Percentiles rank a stretch among this genome's conserved stretches.
Conservation (phyloP, 805 yeast species). For the Myxozyma mucilagina region DNA sequence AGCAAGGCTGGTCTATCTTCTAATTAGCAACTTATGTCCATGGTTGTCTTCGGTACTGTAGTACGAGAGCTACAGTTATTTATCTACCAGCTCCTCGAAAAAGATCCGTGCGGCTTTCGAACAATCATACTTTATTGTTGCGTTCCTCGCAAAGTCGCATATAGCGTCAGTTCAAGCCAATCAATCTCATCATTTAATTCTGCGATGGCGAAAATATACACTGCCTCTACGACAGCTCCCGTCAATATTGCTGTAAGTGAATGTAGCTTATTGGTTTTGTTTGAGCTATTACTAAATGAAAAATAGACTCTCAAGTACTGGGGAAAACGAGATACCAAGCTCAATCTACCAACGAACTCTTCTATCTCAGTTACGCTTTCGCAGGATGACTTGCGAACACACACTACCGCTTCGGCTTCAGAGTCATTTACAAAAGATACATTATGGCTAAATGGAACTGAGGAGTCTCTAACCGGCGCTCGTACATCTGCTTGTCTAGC, state of each 20-base stretch:
- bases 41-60: too few relatives aligned
- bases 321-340: constrained; percentile 91
- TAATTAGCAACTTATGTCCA: too few relatives aligned
- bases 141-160: too few relatives aligned
- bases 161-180: not conserved
- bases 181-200: not conserved
- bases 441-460: constrained; percentile 83
- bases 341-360: constrained; percentile 93
- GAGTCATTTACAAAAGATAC: constrained; percentile 58
- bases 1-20: too few relatives aligned
- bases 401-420: constrained; percentile 82
- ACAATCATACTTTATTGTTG: too few relatives aligned
- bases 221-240: constrained; percentile 91
- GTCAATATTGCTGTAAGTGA: constrained; percentile 87
- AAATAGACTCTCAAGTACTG: constrained; percentile 86
- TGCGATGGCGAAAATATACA: constrained; percentile 43
- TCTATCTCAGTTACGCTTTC: constrained; percentile 92
- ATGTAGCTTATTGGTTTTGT: not conserved
- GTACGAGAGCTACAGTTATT: too few relatives aligned
- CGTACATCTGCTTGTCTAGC: constrained; percentile 61
- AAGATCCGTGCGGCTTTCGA: too few relatives aligned
- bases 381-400: constrained; percentile 85
- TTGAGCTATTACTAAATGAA: not conserved
- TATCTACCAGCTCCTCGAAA: too few relatives aligned
- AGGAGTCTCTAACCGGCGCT: constrained; percentile 64